Conservation (phyloP, 1,139 yeast genomes). For the Chernovozyma aurita region DNA sequence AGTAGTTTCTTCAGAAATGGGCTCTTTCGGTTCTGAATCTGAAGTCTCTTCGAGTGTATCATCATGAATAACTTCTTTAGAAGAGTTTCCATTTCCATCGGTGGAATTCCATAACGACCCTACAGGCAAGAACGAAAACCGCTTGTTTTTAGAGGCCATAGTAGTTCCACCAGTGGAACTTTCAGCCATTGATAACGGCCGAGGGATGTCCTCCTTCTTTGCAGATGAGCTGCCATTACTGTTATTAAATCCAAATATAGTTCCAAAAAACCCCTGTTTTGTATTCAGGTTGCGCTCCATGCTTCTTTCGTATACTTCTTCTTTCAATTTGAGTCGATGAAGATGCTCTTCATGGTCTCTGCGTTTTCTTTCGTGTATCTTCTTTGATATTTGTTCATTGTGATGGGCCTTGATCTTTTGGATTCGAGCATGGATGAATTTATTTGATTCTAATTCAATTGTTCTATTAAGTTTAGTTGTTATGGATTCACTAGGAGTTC, state of each 20-base stretch:
- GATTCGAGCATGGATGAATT: slow-evolving; percentile 37
- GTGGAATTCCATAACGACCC: slow-evolving; percentile 1
- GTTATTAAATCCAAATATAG: slow-evolving; percentile 21
- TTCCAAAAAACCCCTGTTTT: slow-evolving; percentile 24
- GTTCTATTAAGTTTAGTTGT: slow-evolving; percentile 23
- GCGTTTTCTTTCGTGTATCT: slow-evolving; percentile 38
- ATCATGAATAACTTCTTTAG: no score
- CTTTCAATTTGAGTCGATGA: slow-evolving; percentile 32
- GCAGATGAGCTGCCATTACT: slow-evolving; percentile 4
- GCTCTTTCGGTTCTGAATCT: no score
- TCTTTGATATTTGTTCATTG: slow-evolving; percentile 33
- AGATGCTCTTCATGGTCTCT: slow-evolving; percentile 39
- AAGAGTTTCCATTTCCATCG: slow-evolving; percentile 2
- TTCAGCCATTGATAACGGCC: not conserved
- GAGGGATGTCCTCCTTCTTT: not conserved
- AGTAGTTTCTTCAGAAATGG: no score
- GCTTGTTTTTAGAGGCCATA: slow-evolving; percentile 7
- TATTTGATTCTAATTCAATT: slow-evolving; percentile 35
- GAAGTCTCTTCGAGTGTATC: no score
- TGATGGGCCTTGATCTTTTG: slow-evolving; percentile 37
- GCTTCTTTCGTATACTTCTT: slow-evolving; percentile 37
- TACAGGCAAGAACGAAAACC: slow-evolving; percentile 18
- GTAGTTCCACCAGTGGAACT: not conserved
- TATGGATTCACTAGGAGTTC: slow-evolving; percentile 12
- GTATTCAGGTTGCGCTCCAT: slow-evolving; percentile 21